These are phyloP conservation scores for Russula sp. DNA, from an alignment of 768 basidiomycete species.

Conservation along the genomic window DNA sequence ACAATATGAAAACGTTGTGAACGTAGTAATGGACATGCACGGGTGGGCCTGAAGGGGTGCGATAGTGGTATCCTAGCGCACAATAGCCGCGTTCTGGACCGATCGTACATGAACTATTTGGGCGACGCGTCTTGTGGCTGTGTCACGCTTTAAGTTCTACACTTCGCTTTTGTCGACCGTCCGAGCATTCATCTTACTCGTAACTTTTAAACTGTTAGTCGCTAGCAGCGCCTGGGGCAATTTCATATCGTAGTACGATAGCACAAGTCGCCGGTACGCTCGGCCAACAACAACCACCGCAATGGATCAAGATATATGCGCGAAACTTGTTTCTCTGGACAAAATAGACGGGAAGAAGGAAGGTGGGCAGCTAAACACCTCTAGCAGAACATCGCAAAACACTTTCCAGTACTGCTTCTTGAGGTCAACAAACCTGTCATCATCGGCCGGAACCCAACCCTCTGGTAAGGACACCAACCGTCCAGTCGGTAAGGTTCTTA, in stretches of 20 bases:
- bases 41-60: not conserved
- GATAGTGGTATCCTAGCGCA: not conserved
- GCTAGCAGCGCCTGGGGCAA: not conserved
- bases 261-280: too few relatives aligned
- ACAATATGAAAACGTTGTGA: too few relatives aligned
- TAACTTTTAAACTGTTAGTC: not conserved
- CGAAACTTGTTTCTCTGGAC: constrained; percentile 54
- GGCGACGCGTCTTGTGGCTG: not conserved
- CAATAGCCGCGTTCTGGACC: too few relatives aligned
- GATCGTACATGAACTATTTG: too few relatives aligned
- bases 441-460: constrained; percentile 65
- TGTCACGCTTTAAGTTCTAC: not conserved
- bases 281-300: not conserved
- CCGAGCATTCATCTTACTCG: not conserved
- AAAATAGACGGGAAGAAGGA: constrained; percentile 58
- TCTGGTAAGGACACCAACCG: constrained; percentile 42
- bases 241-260: not conserved
- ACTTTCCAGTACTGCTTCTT: constrained; percentile 48
- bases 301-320: constrained; percentile 46
- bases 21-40: too few relatives aligned
- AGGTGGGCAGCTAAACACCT: constrained; percentile 36
- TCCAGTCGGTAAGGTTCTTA: not conserved
- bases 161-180: not conserved
- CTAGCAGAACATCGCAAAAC: not conserved
- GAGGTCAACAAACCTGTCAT: constrained; percentile 56